Base-by-base conservation (phyloP, 352 stramenopile species). In the Peronospora destructor region DNA sequence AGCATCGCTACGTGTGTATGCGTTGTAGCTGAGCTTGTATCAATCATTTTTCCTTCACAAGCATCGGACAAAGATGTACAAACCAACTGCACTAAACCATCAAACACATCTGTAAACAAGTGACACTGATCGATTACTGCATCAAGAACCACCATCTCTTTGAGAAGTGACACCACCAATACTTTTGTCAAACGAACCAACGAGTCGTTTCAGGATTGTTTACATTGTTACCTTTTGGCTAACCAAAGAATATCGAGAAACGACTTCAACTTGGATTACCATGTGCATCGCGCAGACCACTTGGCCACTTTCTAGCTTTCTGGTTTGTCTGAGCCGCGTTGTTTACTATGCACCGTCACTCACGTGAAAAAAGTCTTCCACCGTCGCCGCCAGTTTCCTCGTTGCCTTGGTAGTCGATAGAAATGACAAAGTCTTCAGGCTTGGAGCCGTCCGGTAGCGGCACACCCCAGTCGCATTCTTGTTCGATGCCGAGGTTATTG, bases 401-500 rank as follows among this genome's bases (percentile, higher is more conserved):
- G 14, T 71, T 56, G 36, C 49, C 49, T 45, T 65, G 44, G 30
- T 59, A 68, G 37, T 71, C 62, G 29, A 64, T 35, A 9, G 56
- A 60, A 25, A 71, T 40, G 39, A 60, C 60, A 48, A 71, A 71
- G 49, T 71, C 62, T 14, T 53, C 21, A 1, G 82, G 82, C 59
- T 89, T 86, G 9, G 78, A 87, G 38, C 82, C 78, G 42, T 89
- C 76, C 10, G 82, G 73, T 16, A 94, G 76, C 3, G 84, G 84
- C 10, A 95, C 83, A 23, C 84, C 84, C 84, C 84, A 95, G 73
- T 91, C 83, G 34, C 84, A 95, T 54, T 91, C 83, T 48, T 80
- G 55, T 59, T 95, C 87, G 45, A 95, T 95, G 30, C 76, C 82
- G 36, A 95, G 57, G 60, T 95, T 94, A 70, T 96, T 84, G 66